Percentiles rank a stretch among this genome's conserved stretches.
Evolutionary conservation across 192 early-diverging fungal species (phyloP).

Genomic region (Coemansia sp.): DNA sequence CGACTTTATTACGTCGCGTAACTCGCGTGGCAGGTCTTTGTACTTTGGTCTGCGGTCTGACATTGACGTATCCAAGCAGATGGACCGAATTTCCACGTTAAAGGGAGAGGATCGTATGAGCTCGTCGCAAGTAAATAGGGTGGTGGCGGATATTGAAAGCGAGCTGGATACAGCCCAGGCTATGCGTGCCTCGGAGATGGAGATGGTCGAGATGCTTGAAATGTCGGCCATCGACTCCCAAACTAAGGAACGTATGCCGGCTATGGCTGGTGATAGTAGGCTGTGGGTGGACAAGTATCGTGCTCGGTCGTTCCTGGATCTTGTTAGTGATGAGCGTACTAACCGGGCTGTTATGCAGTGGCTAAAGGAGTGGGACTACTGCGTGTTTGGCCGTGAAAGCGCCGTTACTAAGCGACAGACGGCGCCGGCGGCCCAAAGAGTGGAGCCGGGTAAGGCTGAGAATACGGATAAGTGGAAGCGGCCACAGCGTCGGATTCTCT

Average conservation of each 20-base stretch:
- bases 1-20: slow-evolving; percentile 45
- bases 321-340: slow-evolving; percentile 89
- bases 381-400: slow-evolving; percentile 75
- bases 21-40: slow-evolving; percentile 22
- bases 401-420: slow-evolving; percentile 18
- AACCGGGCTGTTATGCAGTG: slow-evolving; percentile 90
- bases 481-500: slow-evolving; percentile 58
- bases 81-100: slow-evolving; percentile 14
- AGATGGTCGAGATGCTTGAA: not conserved
- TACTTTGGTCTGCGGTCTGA: slow-evolving; percentile 37
- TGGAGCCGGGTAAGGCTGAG: slow-evolving; percentile 10
- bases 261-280: slow-evolving; percentile 19
- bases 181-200: slow-evolving; percentile 17
- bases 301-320: slow-evolving; percentile 79
- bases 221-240: slow-evolving; percentile 3
- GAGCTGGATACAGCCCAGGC: slow-evolving; percentile 26
- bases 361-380: slow-evolving; percentile 97
- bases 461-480: slow-evolving; percentile 44
- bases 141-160: slow-evolving; percentile 42
- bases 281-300: slow-evolving; percentile 95
- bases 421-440: not conserved
- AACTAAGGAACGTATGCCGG: not conserved
- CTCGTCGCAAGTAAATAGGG: slow-evolving; percentile 32
- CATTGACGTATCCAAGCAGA: slow-evolving; percentile 21
- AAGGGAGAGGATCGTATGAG: slow-evolving; percentile 23